Percentiles rank a stretch among this genome's conserved stretches.
These are phyloP conservation scores for Solanum raphanifolium DNA, from an alignment of 257 asterid species.

Conservation along the genomic window DNA sequence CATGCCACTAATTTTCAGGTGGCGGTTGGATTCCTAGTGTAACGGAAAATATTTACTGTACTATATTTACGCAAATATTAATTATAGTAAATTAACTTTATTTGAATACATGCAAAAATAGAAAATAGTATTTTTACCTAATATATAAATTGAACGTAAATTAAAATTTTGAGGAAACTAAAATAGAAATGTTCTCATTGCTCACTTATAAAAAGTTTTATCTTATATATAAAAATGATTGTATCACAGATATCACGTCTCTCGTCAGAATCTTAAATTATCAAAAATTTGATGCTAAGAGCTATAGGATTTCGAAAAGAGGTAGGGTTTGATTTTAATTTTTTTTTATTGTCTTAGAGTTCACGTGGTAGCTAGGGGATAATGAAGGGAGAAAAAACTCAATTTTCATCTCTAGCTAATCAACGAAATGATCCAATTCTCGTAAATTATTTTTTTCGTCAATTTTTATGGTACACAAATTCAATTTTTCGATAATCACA, in stretches of 20 bases:
- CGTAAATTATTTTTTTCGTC: not conserved
- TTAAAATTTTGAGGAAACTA: not conserved
- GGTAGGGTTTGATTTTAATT: not conserved
- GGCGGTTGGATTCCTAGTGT: constrained; percentile 14
- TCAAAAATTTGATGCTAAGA: not conserved
- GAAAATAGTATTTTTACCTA: not conserved
- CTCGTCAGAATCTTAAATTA: not conserved
- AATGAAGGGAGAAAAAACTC: accelerated
- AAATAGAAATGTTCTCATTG: not conserved
- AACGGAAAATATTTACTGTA: not conserved
- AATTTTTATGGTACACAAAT: not conserved
- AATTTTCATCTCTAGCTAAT: not conserved
- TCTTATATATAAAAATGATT: not conserved
- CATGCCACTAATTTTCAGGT: not conserved
- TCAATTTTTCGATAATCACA: not conserved
- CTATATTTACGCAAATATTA: not conserved
- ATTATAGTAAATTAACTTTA: not conserved
- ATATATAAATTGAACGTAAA: not conserved
- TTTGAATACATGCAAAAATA: not conserved
- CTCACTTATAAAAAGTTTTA: not conserved
- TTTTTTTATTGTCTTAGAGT: not conserved
- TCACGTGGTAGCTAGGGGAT: accelerated
- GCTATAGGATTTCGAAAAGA: not conserved
- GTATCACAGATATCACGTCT: not conserved
- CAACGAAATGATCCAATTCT: not conserved